Evolutionary conservation across 495 filamentous ascomycete genomes (phyloP).

Genomic region (Penicillium flavigenum): DNA sequence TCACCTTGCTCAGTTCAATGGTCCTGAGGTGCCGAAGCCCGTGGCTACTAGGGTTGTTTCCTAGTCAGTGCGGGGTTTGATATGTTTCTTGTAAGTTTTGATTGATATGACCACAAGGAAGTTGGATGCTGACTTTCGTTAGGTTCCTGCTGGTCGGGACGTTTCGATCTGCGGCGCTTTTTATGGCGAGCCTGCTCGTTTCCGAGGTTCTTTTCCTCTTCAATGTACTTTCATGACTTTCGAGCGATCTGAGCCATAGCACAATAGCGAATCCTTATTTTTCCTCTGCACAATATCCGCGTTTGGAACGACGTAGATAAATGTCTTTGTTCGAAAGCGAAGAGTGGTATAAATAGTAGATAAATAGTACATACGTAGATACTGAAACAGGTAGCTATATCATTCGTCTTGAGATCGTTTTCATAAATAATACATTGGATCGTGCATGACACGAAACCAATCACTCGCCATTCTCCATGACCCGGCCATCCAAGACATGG

Average conservation of each 20-base stretch:
- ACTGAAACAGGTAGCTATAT: neutral
- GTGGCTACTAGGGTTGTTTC: slow-evolving; percentile 1
- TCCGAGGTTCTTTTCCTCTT: neutral
- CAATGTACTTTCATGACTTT: slow-evolving; percentile 9
- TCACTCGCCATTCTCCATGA: slow-evolving; percentile 3
- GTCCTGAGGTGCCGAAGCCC: slow-evolving; percentile 1
- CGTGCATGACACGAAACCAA: neutral
- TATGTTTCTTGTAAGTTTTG: neutral
- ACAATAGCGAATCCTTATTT: neutral
- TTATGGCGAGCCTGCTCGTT: neutral
- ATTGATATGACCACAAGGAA: neutral
- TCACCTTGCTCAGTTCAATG: slow-evolving; percentile 5
- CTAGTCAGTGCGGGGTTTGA: neutral
- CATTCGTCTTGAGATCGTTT: slow-evolving; percentile 1
- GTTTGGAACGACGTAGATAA: neutral
- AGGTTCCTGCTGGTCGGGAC: slow-evolving; percentile 11
- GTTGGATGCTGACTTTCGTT: neutral
- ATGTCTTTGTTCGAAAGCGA: neutral
- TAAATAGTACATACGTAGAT: neutral
- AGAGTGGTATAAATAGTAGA: neutral
- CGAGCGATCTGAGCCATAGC: neutral
- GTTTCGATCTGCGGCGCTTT: neutral
- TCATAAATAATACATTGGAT: slow-evolving; percentile 8
- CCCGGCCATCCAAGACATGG: slow-evolving; percentile 4
- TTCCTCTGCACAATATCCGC: neutral